Conservation (phyloP, 78 protist species). For the Dictyostelium purpureum region DNA sequence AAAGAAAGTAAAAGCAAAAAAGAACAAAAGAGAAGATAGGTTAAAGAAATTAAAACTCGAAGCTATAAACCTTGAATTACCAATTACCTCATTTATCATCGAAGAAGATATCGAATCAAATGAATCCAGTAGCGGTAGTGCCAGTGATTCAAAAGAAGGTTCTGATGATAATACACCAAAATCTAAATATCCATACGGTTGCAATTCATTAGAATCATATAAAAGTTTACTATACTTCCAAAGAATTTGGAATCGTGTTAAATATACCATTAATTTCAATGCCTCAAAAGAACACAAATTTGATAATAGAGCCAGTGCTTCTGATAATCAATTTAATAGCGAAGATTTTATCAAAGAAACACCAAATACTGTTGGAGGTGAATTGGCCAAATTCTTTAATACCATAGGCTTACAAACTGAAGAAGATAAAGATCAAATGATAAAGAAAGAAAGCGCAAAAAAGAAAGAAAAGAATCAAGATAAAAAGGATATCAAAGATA, state of each 20-base stretch:
- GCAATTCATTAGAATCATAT: neutral
- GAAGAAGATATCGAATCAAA: neutral
- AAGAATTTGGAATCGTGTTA: slow-evolving; percentile 1
- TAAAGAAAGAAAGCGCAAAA: neutral
- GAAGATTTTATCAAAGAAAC: slow-evolving; percentile 21
- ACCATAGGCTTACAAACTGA: slow-evolving; percentile 20
- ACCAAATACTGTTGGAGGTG: slow-evolving; percentile 21
- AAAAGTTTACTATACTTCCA: slow-evolving; percentile 1
- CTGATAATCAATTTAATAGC: neutral
- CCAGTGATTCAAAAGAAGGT: no score
- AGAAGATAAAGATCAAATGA: neutral
- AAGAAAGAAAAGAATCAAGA: neutral
- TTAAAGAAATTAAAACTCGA: neutral
- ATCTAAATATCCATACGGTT: neutral
- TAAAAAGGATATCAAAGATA: neutral
- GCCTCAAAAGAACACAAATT: neutral
- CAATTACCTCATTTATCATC: neutral
- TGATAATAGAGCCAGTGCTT: no score
- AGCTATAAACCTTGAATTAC: neutral
- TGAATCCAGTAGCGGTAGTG: neutral
- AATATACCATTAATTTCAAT: neutral
- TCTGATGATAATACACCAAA: no score
- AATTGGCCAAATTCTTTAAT: slow-evolving; percentile 4
- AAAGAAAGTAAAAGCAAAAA: neutral
- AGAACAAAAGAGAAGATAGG: neutral